Percentiles rank a stretch among this genome's conserved stretches.
phyloP scores from a whole-genome alignment of 225 moss, liverwort and hornwort genomes.

The Pleurozium schreberi region DNA sequence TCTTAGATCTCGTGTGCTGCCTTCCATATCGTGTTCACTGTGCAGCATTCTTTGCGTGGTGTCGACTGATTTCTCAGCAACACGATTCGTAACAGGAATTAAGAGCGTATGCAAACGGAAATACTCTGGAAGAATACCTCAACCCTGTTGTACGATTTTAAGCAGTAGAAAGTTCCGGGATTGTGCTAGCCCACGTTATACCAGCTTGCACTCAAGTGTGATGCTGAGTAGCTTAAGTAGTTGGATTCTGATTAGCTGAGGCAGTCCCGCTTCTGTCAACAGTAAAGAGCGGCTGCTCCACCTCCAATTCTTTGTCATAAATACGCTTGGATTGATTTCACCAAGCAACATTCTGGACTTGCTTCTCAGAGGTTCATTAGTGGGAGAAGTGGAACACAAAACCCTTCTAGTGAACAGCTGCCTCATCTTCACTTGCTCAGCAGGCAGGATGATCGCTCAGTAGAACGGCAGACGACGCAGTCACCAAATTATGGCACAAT shows the following conservation, averaged over 20 bases:
- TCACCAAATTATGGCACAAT: neutral
- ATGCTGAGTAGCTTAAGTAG: neutral
- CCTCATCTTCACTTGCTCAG: neutral
- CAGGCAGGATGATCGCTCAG: neutral
- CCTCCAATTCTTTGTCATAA: neutral
- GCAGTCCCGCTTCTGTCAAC: neutral
- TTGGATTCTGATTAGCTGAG: neutral
- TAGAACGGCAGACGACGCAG: neutral
- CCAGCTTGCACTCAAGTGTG: neutral
- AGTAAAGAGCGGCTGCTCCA: neutral
- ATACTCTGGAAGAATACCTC: neutral
- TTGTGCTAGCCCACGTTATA: neutral
- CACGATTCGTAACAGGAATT: neutral
- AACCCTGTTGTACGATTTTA: neutral
- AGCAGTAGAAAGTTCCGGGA: neutral
- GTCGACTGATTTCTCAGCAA: neutral
- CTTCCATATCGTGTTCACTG: neutral
- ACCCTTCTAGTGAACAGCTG: neutral
- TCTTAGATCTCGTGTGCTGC: neutral
- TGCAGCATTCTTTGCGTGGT: neutral
- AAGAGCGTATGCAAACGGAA: neutral
- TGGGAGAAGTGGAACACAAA: neutral
- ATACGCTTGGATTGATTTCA: neutral
- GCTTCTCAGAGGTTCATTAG: neutral
- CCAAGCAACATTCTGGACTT: neutral